phyloP scores from a whole-genome alignment of 306 rosid genomes.

The Argentina anserina region DNA sequence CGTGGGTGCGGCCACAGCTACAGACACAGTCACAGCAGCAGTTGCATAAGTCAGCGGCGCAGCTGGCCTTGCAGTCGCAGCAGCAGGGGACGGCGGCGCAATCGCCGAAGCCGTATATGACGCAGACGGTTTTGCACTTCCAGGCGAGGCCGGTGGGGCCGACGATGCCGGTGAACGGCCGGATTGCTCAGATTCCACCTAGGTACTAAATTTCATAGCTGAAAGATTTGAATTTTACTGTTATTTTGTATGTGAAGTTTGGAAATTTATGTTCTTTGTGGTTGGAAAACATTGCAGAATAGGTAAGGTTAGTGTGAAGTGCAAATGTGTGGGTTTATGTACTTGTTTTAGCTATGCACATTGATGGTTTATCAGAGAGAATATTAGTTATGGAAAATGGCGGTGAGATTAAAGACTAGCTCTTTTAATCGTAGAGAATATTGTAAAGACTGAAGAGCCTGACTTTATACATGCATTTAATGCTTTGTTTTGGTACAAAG shows the following conservation, averaged over 20 bases:
- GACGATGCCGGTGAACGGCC: constrained; percentile 25
- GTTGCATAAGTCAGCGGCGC: constrained; percentile 2
- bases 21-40: constrained; percentile 20
- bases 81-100: background rate
- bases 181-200: constrained; percentile 40
- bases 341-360: background rate
- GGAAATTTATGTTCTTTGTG: constrained; percentile 11
- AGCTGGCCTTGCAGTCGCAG: constrained; percentile 1
- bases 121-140: constrained; percentile 1
- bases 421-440: background rate
- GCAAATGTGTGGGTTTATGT: constrained; percentile 2
- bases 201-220: background rate
- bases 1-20: constrained; percentile 14
- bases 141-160: constrained; percentile 24
- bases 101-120: background rate
- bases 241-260: background rate
- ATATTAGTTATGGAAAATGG: background rate
- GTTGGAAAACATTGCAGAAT: constrained; percentile 9
- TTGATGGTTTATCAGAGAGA: background rate
- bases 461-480: background rate
- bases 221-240: constrained; percentile 7
- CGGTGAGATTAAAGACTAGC: background rate
- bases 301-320: background rate
- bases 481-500: background rate
- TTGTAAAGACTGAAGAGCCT: background rate